Evolutionary conservation across 257 asterid species (phyloP), one percentile per base, ranked within the genome.

Genomic region (Scutellaria galericulata): DNA sequence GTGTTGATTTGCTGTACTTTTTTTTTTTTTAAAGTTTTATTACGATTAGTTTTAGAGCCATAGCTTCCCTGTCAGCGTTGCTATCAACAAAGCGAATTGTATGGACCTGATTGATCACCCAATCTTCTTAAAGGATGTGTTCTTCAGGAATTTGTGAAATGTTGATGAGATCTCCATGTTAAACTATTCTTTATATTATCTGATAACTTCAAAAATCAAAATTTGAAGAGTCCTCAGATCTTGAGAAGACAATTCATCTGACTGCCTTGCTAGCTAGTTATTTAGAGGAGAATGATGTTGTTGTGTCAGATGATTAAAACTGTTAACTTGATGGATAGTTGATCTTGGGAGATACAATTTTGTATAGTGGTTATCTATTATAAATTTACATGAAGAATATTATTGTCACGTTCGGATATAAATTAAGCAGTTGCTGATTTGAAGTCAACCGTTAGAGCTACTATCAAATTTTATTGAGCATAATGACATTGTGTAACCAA

Each of bases 1-100:
- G 59, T 55, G 55, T 56, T 51, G 71, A 59, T 64, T 4, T 47
- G 79, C n/a, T 73, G 44, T 37, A 52, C 47, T 6, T 75, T 51
- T 31, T 42, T 18, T 18, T 18, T 18, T 18, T 18, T 18, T 18
- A 35, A 14, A 66, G 64, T 6, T 39, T 45, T 64, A 44, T 11
- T 9, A 46, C 9, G 42, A 70, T 77, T 50, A 50, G 50, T 66
- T 67, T 61, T 22, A 14, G 37, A 45, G 50, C 27, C 60, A 18
- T 41, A 31, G 47, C 45, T 64, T 58, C 22, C 24, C 9, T 39
- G 11, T 73, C 57, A 9, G 1, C 0, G 24, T n/a, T 54, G 57
- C 59, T 41, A 7, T 74, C 14, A 51, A 50, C 18, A 52, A 41
- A 54, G 20, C 9, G 18, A 12, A 11, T 40, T 20, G 15, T 8